Evolutionary conservation across 805 yeast genomes (phyloP), one percentile per base, ranked within the genome.

Genomic region (Candida insectalens): DNA sequence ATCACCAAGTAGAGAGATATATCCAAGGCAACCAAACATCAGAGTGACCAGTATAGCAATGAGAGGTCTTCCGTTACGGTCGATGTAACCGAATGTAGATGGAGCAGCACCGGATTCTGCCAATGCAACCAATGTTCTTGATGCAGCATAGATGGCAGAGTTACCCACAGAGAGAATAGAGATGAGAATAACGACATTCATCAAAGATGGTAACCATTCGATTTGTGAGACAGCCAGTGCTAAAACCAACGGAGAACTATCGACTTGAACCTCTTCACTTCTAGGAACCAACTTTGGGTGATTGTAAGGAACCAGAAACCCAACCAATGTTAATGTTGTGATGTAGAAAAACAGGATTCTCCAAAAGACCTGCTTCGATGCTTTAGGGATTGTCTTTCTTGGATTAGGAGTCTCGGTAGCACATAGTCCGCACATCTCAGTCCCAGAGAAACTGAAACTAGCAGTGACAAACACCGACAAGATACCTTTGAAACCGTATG

Each of bases 361-460:
- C 75, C 75, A 71, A 36, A 71, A 68, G 3, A 69, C 74, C 49
- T 69, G 75, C 42, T 69, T 70, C 6, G 71, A 66, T 17, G 76
- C 76, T 27, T 43, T 59, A 29, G 77, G 76, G 27, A 70, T 53
- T 13, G 67, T 48, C 40, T 60, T 63, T 49, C 69, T 50, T 37
- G 75, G 74, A 36, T 65, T 57, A 14, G 51, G 51, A 9, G 74
- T 55, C 45, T 70, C 77, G 22, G 71, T 66, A 30, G 68, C 63
- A 17, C 76, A 68, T 27, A 70, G 46, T 30, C 74, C 75, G 40
- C 68, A 61, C 49, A 70, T 49, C 45, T 70, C 76, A 32, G 73
- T 58, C 32, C 76, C 76, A 38, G 70, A 58, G 45, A 71, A 72
- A 7, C 75, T 68, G 49, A 70, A 70, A 2, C 71, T 68, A 12